Evolutionary conservation across 2,329 filamentous ascomycete species (phyloP), one percentile per base, ranked within the genome.

Genomic region (Colletotrichum kahawae): DNA sequence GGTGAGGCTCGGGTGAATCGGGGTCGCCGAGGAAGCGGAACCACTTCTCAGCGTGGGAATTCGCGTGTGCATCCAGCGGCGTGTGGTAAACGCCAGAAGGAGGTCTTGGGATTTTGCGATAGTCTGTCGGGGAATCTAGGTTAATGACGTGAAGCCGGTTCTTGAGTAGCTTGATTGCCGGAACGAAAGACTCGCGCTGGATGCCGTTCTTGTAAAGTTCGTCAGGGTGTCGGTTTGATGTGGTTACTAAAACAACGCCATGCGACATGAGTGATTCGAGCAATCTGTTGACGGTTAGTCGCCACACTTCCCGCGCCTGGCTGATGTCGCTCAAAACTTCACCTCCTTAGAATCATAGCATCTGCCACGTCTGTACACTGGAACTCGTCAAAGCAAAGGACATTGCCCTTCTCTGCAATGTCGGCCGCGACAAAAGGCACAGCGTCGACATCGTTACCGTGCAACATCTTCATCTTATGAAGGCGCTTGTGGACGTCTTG

Each of bases 201-300:
- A 99, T 96, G 71, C 97, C 97, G 83, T 99, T 99, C 85, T 97
- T 98, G 89, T 99, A 99, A 9, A 99, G 90, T 75, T 99, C 96
- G 80, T 97, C 93, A 0, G 97, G 97, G 79, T 98, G 96, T n/a
- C 97, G 91, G 84, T 99, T 99, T 9, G 95, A 98, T 1, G 97
- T 99, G 8, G 97, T 98, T 36, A 99, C 94, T 67, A 99, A 90
- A 18, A 98, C 96, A 4, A 98, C 95, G n/a, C 97, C 97, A 81
- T 98, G 96, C 5, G 95, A 94, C 95, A 98, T 98, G 70, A 99
- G 90, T 2, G 92, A 90, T 84, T 98, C 96, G 10, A 99, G 91
- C 7, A 99, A 88, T 77, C 94, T 91, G 29, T 1, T 18, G 36
- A 18, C 10, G 27, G 51, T 76, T 33, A 76, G 62, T 59, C 14